These are phyloP conservation scores for Xylariaceae sp. DNA, from an alignment of 2,329 filamentous ascomycete genomes.

Conservation along the genomic window DNA sequence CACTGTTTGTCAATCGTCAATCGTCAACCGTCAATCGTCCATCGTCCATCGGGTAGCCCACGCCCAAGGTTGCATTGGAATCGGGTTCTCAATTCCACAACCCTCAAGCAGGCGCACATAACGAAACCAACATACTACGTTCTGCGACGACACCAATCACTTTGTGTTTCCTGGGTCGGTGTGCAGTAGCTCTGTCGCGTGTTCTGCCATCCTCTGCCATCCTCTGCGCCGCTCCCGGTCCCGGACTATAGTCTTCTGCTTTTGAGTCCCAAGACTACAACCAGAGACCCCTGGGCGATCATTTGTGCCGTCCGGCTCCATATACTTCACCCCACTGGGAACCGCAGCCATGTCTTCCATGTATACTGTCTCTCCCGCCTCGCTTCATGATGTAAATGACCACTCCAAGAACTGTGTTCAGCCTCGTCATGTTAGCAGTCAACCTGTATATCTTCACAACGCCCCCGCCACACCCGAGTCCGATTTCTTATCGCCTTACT, in stretches of 20 bases:
- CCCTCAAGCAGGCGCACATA: constrained; percentile 7
- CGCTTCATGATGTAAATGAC: constrained; percentile 35
- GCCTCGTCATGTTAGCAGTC: constrained; percentile 31
- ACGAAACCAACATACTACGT: not conserved
- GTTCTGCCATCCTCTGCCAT: constrained; percentile 7
- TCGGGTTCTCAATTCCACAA: constrained; percentile 12
- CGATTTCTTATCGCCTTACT: constrained; percentile 39
- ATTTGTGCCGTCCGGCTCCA: constrained; percentile 19
- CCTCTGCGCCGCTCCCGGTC: constrained; percentile 13
- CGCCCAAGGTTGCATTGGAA: constrained; percentile 18
- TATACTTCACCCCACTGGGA: constrained; percentile 27
- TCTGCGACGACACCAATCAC: not conserved
- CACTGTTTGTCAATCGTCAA: too few species aligned
- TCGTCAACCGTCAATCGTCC: not conserved
- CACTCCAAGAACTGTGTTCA: constrained; percentile 25
- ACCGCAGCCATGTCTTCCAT: constrained; percentile 40
- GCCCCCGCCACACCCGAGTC: constrained; percentile 34
- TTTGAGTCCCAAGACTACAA: constrained; percentile 18
- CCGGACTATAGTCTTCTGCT: constrained; percentile 23
- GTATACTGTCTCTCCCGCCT: constrained; percentile 38
- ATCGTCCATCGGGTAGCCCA: constrained; percentile 6
- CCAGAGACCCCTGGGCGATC: constrained; percentile 21
- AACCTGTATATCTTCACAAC: constrained; percentile 23
- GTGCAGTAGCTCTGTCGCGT: constrained; percentile 7
- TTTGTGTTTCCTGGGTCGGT: not conserved